Percentiles rank a stretch among this genome's conserved stretches.
These are phyloP conservation scores for Sphagnurus paluster DNA, from an alignment of 1,284 basidiomycete genomes.

Conservation along the genomic window DNA sequence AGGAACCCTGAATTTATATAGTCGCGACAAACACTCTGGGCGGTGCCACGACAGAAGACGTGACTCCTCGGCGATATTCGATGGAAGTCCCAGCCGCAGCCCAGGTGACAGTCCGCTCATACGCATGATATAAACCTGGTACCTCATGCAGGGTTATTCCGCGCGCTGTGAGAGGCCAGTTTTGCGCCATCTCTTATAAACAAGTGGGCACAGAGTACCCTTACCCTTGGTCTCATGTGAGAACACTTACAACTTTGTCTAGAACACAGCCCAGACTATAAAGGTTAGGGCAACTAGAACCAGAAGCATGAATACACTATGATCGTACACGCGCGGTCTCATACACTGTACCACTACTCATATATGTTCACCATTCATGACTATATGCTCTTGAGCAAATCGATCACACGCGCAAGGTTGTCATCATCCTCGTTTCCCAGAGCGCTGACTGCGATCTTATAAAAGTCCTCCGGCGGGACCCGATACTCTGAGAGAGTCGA, in stretches of 20 bases:
- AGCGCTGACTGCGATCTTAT: constrained; percentile 21
- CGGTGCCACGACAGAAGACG: constrained; percentile 25
- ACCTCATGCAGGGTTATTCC: constrained; percentile 19
- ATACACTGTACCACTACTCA: too few species aligned
- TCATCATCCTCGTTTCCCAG: constrained; percentile 22
- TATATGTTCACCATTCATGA: too few species aligned
- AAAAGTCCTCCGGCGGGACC: constrained; percentile 22
- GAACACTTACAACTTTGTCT: constrained; percentile 1
- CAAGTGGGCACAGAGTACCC: background rate
- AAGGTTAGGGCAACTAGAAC: too few species aligned
- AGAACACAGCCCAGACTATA: constrained; percentile 14
- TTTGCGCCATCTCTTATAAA: constrained; percentile 11
- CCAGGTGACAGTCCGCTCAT: constrained; percentile 9
- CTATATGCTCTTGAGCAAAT: constrained; percentile 22
- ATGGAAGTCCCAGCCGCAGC: constrained; percentile 8
- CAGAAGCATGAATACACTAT: too few species aligned
- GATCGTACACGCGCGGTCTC: too few species aligned
- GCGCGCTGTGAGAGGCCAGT: constrained; percentile 1
- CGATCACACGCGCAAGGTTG: constrained; percentile 19
- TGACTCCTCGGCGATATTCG: constrained; percentile 19
- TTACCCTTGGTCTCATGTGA: background rate
- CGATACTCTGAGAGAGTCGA: constrained; percentile 25
- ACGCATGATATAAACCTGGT: constrained; percentile 15
- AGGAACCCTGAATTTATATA: constrained; percentile 15
- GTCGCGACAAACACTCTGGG: constrained; percentile 21